Base-by-base conservation (phyloP, 306 rosid species). In the Acacia crassicarpa region DNA sequence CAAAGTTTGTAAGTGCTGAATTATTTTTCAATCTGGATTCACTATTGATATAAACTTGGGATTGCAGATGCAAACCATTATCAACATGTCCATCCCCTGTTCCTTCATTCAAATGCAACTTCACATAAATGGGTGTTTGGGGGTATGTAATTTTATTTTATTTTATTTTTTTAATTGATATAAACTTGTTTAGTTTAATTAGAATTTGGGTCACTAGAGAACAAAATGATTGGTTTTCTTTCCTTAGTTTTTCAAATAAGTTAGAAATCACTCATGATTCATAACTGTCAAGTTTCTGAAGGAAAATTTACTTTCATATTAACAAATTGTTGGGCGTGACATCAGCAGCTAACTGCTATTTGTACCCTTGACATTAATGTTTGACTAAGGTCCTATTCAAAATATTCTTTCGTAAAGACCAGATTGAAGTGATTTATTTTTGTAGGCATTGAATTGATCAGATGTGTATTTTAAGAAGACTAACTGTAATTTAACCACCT, bases 81-180 rank as follows among this genome's bases (percentile, higher is more conserved):
- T 85, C 86, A 93, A 68, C 93, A 88, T 40, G 89, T 93, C 75
- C 94, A 92, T 72, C 98, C 98, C 17, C 84, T 84, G 93, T 94
- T 94, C 85, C 97, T 94, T 84, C 98, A 95, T 85, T 95, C 97
- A 22, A 95, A 95, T 92, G 99, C 99, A 75, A 95, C 99, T 63
- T 93, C 97, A 6, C 99, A 95, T 81, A 95, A 93, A 84, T 95
- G 99, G 99, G 91, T 91, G 68, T 95, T 95, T 89, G 98, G 99
- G 41, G 99, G 99, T 95, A 92, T 75, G 91, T 79, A n/a, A n/a
- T n/a, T n/a, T n/a, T n/a, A n/a, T 76, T 3, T 27, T 27, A 27
- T 27, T 59, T 75, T n/a, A n/a, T 75, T 63, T 32, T 32, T 32
- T 72, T 78, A 70, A 72, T 75, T 44, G 72, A 30, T 75, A 63